Base-by-base conservation (phyloP, 495 filamentous ascomycete species). In the Penicillium chermesinum region DNA sequence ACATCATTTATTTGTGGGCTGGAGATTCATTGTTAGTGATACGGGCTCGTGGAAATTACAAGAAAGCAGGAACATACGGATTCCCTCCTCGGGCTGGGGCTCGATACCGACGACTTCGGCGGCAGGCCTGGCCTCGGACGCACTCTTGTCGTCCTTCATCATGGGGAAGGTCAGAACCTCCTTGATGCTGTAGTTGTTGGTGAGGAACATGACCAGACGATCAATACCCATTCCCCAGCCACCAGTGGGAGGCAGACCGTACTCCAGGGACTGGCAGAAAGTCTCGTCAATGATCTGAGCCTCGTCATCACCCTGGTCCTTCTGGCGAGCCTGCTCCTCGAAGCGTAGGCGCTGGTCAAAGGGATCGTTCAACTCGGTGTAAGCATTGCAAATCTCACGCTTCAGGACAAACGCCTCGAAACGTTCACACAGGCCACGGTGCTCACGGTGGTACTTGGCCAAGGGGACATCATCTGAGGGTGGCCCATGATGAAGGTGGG, bases 191-290 rank as follows among this genome's bases (percentile, higher is more conserved):
- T 96, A 96, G 66, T 95, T 85, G 70, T 97, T 80, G 38, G 94
- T 96, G 58, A 97, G 73, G 78, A 97, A 96, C 93, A 97, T 97
- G 59, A 91, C 87, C 61, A 96, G 64, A 51, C 90, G 87, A 71
- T 98, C 93, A 59, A 98, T 95, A 52, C 94, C 93, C 83, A 97
- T 87, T 56, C 93, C 94, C 85, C 87, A 97, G 18, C 94, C 93
- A 66, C 89, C 93, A 10, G 93, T 97, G 0, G 93, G 93, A 16
- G 94, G 93, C 35, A 97, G 71, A 43, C 87, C 89, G 59, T 85
- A 90, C 67, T 96, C 91, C 41, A 95, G 72, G 38, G 82, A 81
- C 25, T 81, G 82, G 61, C 88, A 86, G 79, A 95, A 96, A 61
- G 81, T 88, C 80, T 97, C 93, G 50, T 98, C 94, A 51, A 97